Percentiles rank a stretch among this genome's conserved stretches.
These are phyloP conservation scores for Fraxinus greggii DNA, from an alignment of 305 asterid genomes.

Conservation along the genomic window DNA sequence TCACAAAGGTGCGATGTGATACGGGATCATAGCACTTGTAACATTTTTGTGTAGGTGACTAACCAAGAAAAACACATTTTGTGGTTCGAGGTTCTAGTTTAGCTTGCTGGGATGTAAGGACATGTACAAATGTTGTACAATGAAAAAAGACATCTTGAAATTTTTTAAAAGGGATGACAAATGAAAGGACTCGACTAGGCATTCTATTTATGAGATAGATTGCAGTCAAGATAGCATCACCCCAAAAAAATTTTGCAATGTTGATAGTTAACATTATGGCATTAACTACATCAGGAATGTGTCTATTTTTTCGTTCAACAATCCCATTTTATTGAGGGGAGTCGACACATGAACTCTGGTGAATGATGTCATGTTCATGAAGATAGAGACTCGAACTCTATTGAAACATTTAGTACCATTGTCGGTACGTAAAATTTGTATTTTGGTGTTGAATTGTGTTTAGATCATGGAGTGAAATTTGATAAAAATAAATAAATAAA, in stretches of 20 bases:
- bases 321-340: neutral
- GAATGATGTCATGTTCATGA: neutral
- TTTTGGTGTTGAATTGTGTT: neutral
- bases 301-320: neutral
- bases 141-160: neutral
- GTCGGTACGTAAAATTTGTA: neutral
- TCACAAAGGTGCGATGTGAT: neutral
- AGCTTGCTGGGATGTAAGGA: neutral
- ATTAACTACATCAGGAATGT: neutral
- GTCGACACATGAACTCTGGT: neutral
- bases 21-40: neutral
- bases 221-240: neutral
- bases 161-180: neutral
- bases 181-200: neutral
- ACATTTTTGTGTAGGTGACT: neutral
- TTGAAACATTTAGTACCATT: neutral
- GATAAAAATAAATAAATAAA: no score
- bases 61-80: neutral
- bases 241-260: no score
- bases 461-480: neutral
- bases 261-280: neutral
- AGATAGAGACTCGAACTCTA: neutral
- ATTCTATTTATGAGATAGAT: neutral
- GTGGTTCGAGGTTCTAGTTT: neutral
- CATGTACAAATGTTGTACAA: neutral